Evolutionary conservation across 352 stramenopile species (phyloP).

Genomic region (Phytophthora podocarpi): DNA sequence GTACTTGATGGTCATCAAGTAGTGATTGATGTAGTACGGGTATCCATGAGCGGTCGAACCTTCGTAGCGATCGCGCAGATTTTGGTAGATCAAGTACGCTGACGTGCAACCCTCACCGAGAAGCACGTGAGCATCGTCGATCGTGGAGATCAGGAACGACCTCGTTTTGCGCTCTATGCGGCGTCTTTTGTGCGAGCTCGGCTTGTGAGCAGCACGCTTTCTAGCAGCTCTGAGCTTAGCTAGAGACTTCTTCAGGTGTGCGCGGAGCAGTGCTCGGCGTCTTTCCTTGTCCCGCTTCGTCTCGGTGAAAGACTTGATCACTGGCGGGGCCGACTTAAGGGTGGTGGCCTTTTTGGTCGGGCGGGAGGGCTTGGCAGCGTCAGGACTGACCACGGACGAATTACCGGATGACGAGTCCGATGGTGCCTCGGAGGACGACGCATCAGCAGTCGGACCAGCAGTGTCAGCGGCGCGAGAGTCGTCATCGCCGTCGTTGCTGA

Average conservation of each 20-base stretch:
- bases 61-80: constrained; percentile 20
- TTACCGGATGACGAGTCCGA: background rate
- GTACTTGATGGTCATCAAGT: constrained; percentile 29
- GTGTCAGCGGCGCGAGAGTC: background rate
- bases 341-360: too few relatives aligned
- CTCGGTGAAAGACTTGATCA: background rate
- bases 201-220: background rate
- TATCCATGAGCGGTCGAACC: constrained; percentile 9
- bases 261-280: constrained; percentile 5
- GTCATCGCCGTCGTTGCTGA: background rate
- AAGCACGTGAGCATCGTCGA: constrained; percentile 11
- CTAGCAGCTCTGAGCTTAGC: background rate
- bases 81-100: constrained; percentile 20
- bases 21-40: constrained; percentile 28
- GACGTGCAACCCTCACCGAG: constrained; percentile 5
- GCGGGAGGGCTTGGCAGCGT: too few relatives aligned
- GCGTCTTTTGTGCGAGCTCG: constrained; percentile 1
- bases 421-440: background rate
- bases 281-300: constrained; percentile 1
- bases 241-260: background rate
- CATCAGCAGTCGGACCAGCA: background rate
- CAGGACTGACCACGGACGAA: too few relatives aligned
- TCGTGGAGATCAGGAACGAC: constrained; percentile 15
- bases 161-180: constrained; percentile 4
- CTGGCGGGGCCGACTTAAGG: too few relatives aligned